Conservation (phyloP, 768 basidiomycete genomes). For the Suillus weaverae region DNA sequence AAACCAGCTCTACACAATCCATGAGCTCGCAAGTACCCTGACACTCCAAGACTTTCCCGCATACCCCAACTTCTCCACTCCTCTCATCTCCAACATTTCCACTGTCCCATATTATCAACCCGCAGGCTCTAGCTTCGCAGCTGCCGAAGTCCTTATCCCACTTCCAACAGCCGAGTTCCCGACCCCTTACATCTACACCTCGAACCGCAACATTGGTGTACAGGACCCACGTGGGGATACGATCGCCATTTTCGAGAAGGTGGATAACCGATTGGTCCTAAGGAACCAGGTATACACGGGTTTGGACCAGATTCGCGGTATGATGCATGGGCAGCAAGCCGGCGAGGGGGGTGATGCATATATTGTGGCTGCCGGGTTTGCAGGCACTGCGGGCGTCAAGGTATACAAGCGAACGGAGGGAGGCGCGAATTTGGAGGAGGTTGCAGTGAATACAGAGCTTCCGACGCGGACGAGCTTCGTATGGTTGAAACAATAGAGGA, state of each 20-base stretch:
- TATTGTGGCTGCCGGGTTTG: constrained; percentile 54
- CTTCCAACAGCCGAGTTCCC: constrained; percentile 46
- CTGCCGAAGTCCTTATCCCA: constrained; percentile 65
- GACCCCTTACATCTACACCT: constrained; percentile 58
- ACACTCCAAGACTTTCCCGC: constrained; percentile 52
- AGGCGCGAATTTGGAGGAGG: constrained; percentile 50
- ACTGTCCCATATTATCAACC: constrained; percentile 46
- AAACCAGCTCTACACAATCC: constrained; percentile 50
- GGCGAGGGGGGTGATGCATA: constrained; percentile 49
- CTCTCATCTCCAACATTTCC: constrained; percentile 49
- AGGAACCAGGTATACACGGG: constrained; percentile 62
- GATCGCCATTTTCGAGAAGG: constrained; percentile 58
- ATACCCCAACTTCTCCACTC: constrained; percentile 50
- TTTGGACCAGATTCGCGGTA: constrained; percentile 62
- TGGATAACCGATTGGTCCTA: constrained; percentile 39
- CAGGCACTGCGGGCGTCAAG: constrained; percentile 55
- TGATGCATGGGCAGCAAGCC: constrained; percentile 51
- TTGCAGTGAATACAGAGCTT: constrained; percentile 54
- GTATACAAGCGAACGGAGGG: constrained; percentile 54
- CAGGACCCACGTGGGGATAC: constrained; percentile 58
- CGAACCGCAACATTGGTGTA: constrained; percentile 61
- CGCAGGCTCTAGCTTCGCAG: constrained; percentile 43
- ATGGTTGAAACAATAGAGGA: constrained; percentile 28
- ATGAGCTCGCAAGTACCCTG: constrained; percentile 57
- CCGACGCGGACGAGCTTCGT: constrained; percentile 54